A percentile compares a stretch with the other conserved stretches of the same genome.
These are phyloP conservation scores for Barnettozyma hawaiiensis DNA, from an alignment of 1,139 yeast species.

Conservation along the genomic window DNA sequence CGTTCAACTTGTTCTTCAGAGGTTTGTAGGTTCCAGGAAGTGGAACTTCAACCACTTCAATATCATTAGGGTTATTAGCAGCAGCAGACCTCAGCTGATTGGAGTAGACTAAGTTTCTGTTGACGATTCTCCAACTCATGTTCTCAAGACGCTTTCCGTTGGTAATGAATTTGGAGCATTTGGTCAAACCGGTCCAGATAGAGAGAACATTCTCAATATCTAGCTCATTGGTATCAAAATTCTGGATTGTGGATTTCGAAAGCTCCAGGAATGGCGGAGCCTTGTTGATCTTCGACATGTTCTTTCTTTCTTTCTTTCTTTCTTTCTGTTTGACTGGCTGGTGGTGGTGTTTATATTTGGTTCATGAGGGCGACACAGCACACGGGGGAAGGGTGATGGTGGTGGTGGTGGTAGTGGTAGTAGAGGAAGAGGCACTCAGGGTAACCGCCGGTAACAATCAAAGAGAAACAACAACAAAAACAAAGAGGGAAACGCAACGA, in stretches of 20 bases:
- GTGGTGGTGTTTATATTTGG: not conserved
- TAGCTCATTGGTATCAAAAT: constrained; percentile 28
- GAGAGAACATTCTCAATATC: constrained; percentile 42
- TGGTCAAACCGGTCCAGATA: constrained; percentile 50
- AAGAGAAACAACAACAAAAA: no score
- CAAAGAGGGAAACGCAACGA: no score
- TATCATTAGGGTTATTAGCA: not conserved
- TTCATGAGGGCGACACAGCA: not conserved
- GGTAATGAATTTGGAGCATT: constrained; percentile 44
- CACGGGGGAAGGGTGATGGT: not conserved
- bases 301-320: no score
- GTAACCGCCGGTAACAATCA: no score
- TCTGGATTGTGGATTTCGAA: constrained; percentile 30
- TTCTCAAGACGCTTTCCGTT: constrained; percentile 54
- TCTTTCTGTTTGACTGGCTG: not conserved
- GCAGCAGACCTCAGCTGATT: constrained; percentile 11
- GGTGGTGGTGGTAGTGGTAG: not conserved
- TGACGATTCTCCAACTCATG: constrained; percentile 54
- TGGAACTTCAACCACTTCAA: not conserved
- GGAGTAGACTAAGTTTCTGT: constrained; percentile 36
- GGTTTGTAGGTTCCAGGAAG: constrained; percentile 16
- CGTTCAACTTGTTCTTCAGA: constrained; percentile 21
- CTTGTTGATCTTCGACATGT: constrained; percentile 24
- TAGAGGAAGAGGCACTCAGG: not conserved
- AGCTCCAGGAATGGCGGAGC: constrained; percentile 36